Base-by-base conservation (phyloP, 345 rosid species). In the Salix suchowensis region DNA sequence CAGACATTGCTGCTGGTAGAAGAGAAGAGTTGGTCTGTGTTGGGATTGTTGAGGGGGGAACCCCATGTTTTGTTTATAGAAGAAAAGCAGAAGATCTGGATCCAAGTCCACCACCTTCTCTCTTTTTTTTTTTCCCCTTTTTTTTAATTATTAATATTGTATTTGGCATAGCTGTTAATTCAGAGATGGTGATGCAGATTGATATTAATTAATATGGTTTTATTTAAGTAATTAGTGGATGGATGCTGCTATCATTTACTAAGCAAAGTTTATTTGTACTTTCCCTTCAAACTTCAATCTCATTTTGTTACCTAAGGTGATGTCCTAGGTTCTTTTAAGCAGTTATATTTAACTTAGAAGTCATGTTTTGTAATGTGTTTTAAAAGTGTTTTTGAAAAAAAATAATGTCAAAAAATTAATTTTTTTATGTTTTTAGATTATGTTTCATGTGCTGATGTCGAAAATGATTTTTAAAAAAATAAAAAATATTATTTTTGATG, bases 31-130 rank as follows among this genome's bases (percentile, higher is more conserved):
- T 67, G 78, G 72, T 75, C 74, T 84, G 82, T 79, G 72, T 84
- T 58, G 85, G 89, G 87, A 86, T 84, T 83, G 85, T 39, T 66
- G 85, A 83, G 79, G 83, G 81, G 7, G 87, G 87, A 91, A 89
- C 85, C 90, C 94, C 92, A 95, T 89, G 93, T 88, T 92, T 89
- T 85, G 89, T 88, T 88, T 91, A 88, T 88, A 88, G 85, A 82
- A 88, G 84, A 85, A 84, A 83, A 84, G 84, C 76, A 69, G 85
- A 88, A 89, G 91, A 87, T 91, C 92, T 84, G 87, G 93, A 91
- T 91, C 93, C 90, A 85, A 82, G 79, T 84, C 65, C 78, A 28
- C 64, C 71, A 80, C 78, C 87, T 74, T 75, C 72, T 74, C 44
- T 18, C n/a, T n/a, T n/a, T 81, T 74, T 68, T 74, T 68, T 55